A percentile compares a stretch with the other conserved stretches of the same genome.
phyloP scores from a whole-genome alignment of 306 rosid genomes.

The Leucaena leucocephala region DNA sequence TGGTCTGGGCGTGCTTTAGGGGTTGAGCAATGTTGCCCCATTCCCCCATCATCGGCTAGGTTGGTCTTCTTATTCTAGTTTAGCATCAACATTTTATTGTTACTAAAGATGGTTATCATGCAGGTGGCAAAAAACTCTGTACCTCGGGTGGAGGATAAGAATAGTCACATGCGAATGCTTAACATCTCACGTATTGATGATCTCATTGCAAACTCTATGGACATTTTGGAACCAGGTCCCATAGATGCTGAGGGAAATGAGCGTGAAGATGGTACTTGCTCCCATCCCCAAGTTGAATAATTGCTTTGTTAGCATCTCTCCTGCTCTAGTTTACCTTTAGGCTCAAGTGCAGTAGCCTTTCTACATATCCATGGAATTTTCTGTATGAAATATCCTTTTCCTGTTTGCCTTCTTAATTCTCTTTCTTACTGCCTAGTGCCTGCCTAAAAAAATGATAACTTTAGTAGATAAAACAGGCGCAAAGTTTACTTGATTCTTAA shows the following conservation, averaged over 20 bases:
- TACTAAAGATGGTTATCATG: slow-evolving; percentile 44
- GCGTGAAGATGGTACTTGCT: slow-evolving; percentile 82
- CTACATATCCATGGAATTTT: background rate
- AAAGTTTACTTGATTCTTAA: background rate
- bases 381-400: slow-evolving; percentile 7
- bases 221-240: slow-evolving; percentile 86
- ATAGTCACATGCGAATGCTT: slow-evolving; percentile 90
- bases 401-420: background rate
- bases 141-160: slow-evolving; percentile 94
- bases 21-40: background rate
- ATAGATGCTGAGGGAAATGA: slow-evolving; percentile 77
- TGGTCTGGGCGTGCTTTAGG: background rate
- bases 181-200: slow-evolving; percentile 74
- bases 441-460: background rate
- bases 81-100: slow-evolving; percentile 29
- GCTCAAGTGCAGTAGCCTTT: background rate
- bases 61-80: background rate
- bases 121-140: slow-evolving; percentile 66
- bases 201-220: slow-evolving; percentile 87
- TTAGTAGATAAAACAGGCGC: slow-evolving; percentile 14
- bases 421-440: background rate
- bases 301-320: slow-evolving; percentile 11
- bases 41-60: background rate
- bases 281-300: background rate
- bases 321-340: background rate